Percentiles rank a stretch among this genome's conserved stretches.
Evolutionary conservation across 2,329 filamentous ascomycete genomes (phyloP).

Genomic region (Tetracladium maxilliforme): DNA sequence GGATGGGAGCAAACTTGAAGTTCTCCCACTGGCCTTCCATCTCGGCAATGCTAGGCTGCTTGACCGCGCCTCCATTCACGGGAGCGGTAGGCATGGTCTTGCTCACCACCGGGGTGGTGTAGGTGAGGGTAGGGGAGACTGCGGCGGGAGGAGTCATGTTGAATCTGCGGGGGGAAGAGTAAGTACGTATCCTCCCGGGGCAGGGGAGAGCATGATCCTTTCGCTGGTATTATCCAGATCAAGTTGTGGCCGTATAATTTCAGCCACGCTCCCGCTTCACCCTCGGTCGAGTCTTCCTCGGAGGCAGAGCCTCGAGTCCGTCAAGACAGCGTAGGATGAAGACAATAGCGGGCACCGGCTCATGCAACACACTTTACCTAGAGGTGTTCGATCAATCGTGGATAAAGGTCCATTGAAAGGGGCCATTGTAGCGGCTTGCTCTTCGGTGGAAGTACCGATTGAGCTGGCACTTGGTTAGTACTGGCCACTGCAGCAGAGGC

Average conservation of each 20-base stretch:
- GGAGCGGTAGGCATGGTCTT: slow-evolving; percentile 16
- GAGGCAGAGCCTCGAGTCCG: slow-evolving; percentile 13
- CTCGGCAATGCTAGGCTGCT: slow-evolving; percentile 35
- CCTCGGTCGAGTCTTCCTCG: slow-evolving; percentile 11
- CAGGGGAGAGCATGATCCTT: slow-evolving; percentile 83
- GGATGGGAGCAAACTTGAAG: slow-evolving; percentile 75
- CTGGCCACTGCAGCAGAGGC: too few relatives aligned
- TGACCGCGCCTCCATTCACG: slow-evolving; percentile 14
- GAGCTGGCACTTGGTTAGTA: too few relatives aligned
- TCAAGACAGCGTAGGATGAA: slow-evolving; percentile 24
- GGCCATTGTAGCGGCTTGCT: too few relatives aligned
- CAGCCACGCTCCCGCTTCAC: slow-evolving; percentile 26
- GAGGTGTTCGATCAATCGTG: slow-evolving; percentile 19
- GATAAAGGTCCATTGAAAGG: too few relatives aligned
- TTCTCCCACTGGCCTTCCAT: slow-evolving; percentile 64
- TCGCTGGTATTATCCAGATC: slow-evolving; percentile 99
- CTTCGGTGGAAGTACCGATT: too few relatives aligned
- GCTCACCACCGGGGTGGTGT: slow-evolving; percentile 23
- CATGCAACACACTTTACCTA: slow-evolving; percentile 39
- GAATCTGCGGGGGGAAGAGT: slow-evolving; percentile 15
- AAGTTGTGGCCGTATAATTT: slow-evolving; percentile 92
- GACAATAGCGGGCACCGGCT: too few relatives aligned
- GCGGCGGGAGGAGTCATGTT: slow-evolving; percentile 72
- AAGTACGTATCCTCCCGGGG: slow-evolving; percentile 17
- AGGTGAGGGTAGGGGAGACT: slow-evolving; percentile 35